These are phyloP conservation scores for Aureobasidium sp. DNA, from an alignment of 2,329 filamentous ascomycete genomes.

Conservation along the genomic window DNA sequence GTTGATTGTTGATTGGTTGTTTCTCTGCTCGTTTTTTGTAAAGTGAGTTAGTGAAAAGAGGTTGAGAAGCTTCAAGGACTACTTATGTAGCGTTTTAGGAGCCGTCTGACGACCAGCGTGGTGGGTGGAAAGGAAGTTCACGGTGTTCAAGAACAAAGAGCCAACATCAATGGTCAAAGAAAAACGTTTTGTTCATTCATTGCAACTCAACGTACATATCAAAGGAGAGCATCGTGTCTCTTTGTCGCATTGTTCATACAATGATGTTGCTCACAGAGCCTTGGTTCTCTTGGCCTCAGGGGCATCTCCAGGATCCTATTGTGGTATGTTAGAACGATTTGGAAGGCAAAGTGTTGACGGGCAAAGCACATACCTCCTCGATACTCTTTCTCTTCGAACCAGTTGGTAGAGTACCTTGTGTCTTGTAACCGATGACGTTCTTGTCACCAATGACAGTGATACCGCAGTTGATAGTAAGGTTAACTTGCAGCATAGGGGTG, in stretches of 20 bases:
- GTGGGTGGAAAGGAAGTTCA: not conserved
- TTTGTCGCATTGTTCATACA: not conserved
- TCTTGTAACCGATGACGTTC: conserved; percentile 24
- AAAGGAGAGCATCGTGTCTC: not conserved
- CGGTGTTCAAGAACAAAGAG: not conserved
- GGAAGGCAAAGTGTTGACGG: no score
- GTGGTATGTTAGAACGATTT: not conserved
- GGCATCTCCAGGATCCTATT: not conserved
- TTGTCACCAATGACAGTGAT: conserved; percentile 23
- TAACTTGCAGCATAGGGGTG: conserved; percentile 38
- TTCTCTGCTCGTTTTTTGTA: not conserved
- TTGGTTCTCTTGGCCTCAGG: not conserved
- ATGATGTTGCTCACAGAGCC: not conserved
- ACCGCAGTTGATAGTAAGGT: conserved; percentile 32
- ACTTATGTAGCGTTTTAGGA: not conserved
- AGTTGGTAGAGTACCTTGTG: not conserved
- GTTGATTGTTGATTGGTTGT: not conserved
- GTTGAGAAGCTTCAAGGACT: not conserved
- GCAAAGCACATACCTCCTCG: not conserved
- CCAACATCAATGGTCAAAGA: not conserved
- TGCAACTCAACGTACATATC: not conserved
- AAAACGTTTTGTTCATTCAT: not conserved
- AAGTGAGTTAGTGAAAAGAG: no score
- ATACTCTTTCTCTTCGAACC: conserved; percentile 17
- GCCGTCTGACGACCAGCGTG: not conserved